Conservation (phyloP, 306 rosid species). For the Benincasa hispida region DNA sequence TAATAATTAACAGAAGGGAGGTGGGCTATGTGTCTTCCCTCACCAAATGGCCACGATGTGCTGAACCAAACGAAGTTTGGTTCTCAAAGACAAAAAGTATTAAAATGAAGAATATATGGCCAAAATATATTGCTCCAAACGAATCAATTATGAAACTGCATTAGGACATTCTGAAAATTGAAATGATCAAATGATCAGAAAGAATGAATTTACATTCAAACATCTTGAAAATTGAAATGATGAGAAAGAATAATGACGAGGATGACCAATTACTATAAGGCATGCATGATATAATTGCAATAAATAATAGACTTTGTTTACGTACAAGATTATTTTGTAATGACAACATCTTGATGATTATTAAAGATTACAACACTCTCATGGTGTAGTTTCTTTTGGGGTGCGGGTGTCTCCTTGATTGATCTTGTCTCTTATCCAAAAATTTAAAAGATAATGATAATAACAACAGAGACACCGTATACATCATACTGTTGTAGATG, state of each 20-base stretch:
- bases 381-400: no score
- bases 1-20: not conserved
- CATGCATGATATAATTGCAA: not conserved
- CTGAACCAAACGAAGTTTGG: not conserved
- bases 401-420: no score
- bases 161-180: not conserved
- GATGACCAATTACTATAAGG: not conserved
- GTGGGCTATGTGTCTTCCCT: not conserved
- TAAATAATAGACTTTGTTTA: no score
- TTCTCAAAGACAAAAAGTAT: not conserved
- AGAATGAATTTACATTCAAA: not conserved
- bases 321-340: no score
- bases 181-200: not conserved
- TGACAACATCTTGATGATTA: no score
- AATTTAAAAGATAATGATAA: no score
- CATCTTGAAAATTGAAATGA: not conserved
- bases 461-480: not conserved
- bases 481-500: not conserved
- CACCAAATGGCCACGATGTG: not conserved
- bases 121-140: not conserved
- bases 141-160: not conserved
- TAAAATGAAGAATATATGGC: not conserved
- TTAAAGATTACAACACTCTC: no score
- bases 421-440: no score
- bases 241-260: not conserved